Evolutionary conservation across 305 asterid species (phyloP).

Genomic region (Euphrasia arctica): DNA sequence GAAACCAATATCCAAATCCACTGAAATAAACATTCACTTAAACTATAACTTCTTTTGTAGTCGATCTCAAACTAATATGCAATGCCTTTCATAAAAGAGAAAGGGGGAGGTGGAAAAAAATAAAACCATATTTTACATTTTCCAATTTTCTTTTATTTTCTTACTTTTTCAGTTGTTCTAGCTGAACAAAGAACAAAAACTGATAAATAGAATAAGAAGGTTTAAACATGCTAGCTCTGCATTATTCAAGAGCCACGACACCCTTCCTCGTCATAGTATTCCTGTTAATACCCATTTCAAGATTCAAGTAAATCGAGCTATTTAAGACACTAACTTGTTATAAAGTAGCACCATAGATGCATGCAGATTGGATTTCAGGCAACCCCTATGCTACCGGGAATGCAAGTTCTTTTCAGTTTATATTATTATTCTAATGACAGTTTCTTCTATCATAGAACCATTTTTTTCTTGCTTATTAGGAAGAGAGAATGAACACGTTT

Average conservation of each 20-base stretch:
- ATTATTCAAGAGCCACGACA: neutral
- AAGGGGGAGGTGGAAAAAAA: neutral
- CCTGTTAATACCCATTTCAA: neutral
- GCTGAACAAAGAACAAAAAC: neutral
- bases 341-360: neutral
- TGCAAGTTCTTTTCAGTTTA: constrained; percentile 10
- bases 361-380: too few relatives aligned
- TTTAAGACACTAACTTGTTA: neutral
- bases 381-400: neutral
- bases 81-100: neutral
- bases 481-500: constrained; percentile 6
- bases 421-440: neutral
- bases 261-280: neutral
- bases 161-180: too few relatives aligned
- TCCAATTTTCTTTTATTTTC: too few relatives aligned
- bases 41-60: neutral
- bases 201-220: neutral
- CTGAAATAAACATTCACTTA: neutral
- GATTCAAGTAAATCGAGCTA: neutral
- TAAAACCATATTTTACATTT: neutral
- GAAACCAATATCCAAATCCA: neutral
- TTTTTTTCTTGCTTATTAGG: neutral
- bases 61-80: neutral
- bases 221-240: neutral
- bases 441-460: neutral